These are phyloP conservation scores for Magnolia officinalis DNA, from an alignment of 164 flowering plant genomes.

Conservation along the genomic window DNA sequence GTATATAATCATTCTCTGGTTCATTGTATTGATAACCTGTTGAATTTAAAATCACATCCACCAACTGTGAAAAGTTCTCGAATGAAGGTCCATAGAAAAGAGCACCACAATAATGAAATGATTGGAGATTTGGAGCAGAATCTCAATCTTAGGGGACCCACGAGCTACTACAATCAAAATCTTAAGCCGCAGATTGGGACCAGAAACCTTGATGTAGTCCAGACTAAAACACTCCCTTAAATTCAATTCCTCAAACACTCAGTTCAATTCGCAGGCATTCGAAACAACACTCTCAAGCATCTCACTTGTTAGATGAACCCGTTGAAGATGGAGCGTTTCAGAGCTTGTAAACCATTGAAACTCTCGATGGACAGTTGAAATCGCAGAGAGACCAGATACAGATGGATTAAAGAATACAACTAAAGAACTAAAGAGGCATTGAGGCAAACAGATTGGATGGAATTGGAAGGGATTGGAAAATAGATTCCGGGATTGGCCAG, in stretches of 20 bases:
- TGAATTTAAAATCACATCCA: not conserved
- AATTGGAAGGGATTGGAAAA: no score
- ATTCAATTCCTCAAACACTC: conserved; percentile 7
- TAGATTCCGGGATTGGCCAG: no score
- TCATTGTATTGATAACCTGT: not conserved
- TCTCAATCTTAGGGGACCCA: not conserved
- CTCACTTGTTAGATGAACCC: not conserved
- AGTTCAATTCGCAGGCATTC: conserved; percentile 5
- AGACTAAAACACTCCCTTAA: not conserved
- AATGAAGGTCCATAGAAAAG: not conserved
- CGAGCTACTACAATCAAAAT: conserved; percentile 7
- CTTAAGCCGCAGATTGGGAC: not conserved
- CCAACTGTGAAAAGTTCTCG: not conserved
- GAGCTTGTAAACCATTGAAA: conserved; percentile 9
- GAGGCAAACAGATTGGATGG: no score
- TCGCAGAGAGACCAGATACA: not conserved
- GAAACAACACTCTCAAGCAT: conserved; percentile 2
- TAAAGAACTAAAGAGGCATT: not conserved
- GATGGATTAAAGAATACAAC: conserved; percentile 8
- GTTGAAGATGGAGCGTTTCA: not conserved
- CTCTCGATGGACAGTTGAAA: not conserved
- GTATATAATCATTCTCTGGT: not conserved
- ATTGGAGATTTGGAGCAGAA: conserved; percentile 11
- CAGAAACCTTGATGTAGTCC: not conserved
- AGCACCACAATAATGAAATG: conserved; percentile 3